phyloP scores from a whole-genome alignment of 2,329 filamentous ascomycete species.

The Tolypocladium sp. region DNA sequence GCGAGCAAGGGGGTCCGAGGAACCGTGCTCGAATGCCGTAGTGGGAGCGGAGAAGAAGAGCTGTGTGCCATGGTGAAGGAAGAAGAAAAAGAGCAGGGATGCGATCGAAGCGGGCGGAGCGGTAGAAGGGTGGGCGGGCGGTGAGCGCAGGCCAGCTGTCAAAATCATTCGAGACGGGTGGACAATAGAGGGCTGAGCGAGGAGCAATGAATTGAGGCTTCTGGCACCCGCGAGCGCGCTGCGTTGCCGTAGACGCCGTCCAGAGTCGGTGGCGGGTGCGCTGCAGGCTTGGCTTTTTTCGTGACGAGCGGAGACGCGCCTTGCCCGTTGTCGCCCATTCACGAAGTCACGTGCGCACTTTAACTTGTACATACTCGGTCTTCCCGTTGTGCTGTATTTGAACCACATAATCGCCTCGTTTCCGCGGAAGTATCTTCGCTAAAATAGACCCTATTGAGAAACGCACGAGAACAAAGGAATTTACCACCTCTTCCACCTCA shows the following conservation, averaged over 20 bases:
- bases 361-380: not conserved
- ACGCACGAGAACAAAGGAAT: not conserved
- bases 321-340: constrained; percentile 3
- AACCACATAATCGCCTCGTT: no score
- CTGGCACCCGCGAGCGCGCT: not conserved
- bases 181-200: not conserved
- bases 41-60: constrained; percentile 23
- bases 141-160: not conserved
- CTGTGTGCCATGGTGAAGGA: constrained; percentile 15
- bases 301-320: constrained; percentile 7
- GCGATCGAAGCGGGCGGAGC: constrained; percentile 4
- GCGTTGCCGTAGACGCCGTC: not conserved
- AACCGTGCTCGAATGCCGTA: constrained; percentile 17
- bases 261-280: not conserved
- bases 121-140: constrained; percentile 5
- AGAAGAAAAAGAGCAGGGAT: not conserved
- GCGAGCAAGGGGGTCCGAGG: constrained; percentile 17
- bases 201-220: not conserved
- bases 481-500: not conserved
- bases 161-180: not conserved
- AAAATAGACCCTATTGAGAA: not conserved
- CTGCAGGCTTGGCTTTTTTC: constrained; percentile 2
- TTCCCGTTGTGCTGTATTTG: not conserved
- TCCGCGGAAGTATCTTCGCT: not conserved
- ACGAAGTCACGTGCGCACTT: constrained; percentile 15